Conservation (phyloP, 345 rosid species). For the Eucalyptus leucophloia region DNA sequence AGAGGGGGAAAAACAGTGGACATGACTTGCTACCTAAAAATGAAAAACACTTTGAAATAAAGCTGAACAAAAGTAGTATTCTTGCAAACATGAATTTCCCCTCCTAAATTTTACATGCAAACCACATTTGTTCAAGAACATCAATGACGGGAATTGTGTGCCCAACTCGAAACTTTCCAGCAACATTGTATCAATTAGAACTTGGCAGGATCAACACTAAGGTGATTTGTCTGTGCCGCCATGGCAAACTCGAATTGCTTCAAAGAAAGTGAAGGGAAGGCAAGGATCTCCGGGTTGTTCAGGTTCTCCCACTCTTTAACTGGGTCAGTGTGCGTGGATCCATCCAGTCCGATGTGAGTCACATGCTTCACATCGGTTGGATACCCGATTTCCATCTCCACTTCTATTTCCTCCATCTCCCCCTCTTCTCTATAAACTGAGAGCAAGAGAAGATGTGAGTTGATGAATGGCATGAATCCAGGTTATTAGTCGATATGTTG, state of each 20-base stretch:
- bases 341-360: constrained; percentile 34
- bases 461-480: not conserved
- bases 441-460: not conserved
- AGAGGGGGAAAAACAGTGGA: not conserved
- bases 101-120: not conserved
- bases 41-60: not conserved
- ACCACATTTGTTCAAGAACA: not conserved
- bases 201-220: not conserved
- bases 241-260: constrained; percentile 10
- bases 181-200: not conserved
- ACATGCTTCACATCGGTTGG: constrained; percentile 43
- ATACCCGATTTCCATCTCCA: constrained; percentile 19
- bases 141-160: not conserved
- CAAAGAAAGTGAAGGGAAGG: constrained; percentile 3
- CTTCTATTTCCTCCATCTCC: constrained; percentile 9
- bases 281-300: not conserved
- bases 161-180: not conserved
- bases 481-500: no score
- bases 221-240: not conserved
- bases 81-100: not conserved
- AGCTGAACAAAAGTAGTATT: not conserved
- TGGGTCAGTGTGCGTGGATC: not conserved
- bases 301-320: constrained; percentile 12
- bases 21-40: not conserved
- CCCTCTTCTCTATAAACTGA: constrained; percentile 23